Conservation (phyloP, 495 filamentous ascomycete species). For the Xanthoparmelia taractica region DNA sequence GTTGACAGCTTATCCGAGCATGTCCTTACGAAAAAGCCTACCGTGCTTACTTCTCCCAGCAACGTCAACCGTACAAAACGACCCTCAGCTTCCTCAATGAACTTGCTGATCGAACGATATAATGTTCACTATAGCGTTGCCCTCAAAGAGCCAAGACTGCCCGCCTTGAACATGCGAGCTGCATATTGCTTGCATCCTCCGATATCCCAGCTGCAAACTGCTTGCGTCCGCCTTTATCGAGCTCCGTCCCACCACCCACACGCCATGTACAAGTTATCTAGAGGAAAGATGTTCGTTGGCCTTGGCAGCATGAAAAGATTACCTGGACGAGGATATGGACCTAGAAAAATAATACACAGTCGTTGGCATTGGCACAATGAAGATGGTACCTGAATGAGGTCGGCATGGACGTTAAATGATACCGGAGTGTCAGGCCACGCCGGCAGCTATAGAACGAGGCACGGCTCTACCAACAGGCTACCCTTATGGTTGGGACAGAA, state of each 20-base stretch:
- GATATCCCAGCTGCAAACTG: too few species aligned
- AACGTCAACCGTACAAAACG: neutral
- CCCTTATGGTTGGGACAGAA: neutral
- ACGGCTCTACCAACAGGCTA: neutral
- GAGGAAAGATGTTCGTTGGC: neutral
- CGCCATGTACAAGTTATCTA: neutral
- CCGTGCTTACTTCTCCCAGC: conserved; percentile 2
- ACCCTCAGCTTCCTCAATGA: neutral
- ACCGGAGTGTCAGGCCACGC: neutral
- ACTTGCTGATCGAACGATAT: too few species aligned
- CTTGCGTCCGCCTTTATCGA: neutral
- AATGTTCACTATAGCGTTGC: neutral
- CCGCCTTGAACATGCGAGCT: neutral
- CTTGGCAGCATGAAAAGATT: neutral
- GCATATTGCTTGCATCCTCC: neutral
- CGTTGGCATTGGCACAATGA: neutral
- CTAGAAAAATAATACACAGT: too few species aligned
- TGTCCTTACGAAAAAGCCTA: neutral
- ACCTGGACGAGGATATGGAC: neutral
- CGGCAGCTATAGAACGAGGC: neutral
- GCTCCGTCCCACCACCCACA: neutral
- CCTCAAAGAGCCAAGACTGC: neutral
- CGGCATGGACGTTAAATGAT: neutral
- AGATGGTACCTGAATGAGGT: neutral
- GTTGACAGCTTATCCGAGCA: neutral